Conservation (phyloP, 1,284 basidiomycete species). For the Melampsora abietis-canadensis region DNA sequence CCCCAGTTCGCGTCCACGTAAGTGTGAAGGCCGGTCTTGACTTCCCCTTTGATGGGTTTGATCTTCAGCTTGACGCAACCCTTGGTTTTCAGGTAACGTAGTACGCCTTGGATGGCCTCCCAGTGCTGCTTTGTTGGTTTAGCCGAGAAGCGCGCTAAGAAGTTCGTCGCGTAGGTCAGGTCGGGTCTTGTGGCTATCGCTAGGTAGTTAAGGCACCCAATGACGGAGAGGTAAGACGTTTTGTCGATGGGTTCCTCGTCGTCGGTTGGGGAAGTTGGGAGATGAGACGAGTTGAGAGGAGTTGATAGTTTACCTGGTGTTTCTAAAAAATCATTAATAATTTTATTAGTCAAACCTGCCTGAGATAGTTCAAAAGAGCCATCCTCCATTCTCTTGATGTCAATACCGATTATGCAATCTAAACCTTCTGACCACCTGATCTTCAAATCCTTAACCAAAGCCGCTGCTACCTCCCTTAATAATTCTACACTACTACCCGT, state of each 20-base stretch:
- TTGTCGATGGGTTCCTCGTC: no score
- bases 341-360: no score
- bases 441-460: background rate
- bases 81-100: background rate
- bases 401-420: background rate
- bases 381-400: background rate
- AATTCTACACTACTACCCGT: background rate
- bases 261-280: no score
- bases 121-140: background rate
- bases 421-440: constrained; percentile 5
- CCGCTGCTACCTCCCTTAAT: background rate
- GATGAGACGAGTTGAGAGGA: no score
- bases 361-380: no score
- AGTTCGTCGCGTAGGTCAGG: constrained; percentile 10
- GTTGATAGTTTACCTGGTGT: no score
- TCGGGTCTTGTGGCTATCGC: constrained; percentile 1
- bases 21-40: no score
- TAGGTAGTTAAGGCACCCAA: constrained; percentile 12
- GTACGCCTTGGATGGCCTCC: background rate
- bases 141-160: constrained; percentile 9
- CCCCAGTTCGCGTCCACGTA: background rate
- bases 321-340: no score
- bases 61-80: background rate
- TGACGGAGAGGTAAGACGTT: background rate
- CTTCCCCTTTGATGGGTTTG: no score